A percentile compares a stretch with the other conserved stretches of the same genome.
Evolutionary conservation across 805 yeast species (phyloP).

Genomic region (Ogataea sp.): DNA sequence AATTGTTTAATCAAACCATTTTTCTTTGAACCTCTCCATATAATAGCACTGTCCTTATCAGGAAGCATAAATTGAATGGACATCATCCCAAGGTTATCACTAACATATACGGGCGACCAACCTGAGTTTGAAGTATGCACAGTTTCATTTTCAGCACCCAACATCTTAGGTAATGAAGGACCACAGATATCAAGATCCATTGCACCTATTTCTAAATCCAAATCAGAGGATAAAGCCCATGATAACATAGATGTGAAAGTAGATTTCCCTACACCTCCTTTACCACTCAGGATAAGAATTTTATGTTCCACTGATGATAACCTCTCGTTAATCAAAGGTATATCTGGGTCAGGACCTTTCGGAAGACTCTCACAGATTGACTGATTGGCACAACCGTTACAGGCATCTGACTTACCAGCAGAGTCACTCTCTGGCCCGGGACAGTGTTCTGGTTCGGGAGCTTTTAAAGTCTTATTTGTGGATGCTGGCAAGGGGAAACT

Average conservation of each 20-base stretch:
- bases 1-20: slow-evolving; percentile 90
- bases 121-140: slow-evolving; percentile 88
- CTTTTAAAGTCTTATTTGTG: slow-evolving; percentile 27
- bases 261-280: slow-evolving; percentile 97
- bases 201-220: slow-evolving; percentile 81
- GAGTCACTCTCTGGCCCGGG: slow-evolving; percentile 95
- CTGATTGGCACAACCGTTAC: slow-evolving; percentile 92
- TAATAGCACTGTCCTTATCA: slow-evolving; percentile 84
- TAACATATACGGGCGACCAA: slow-evolving; percentile 94
- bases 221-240: slow-evolving; percentile 89
- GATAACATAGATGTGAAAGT: slow-evolving; percentile 94
- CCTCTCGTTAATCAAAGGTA: slow-evolving; percentile 65
- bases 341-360: slow-evolving; percentile 93
- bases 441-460: slow-evolving; percentile 94
- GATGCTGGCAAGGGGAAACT: slow-evolving; percentile 2
- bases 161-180: slow-evolving; percentile 90
- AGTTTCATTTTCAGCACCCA: slow-evolving; percentile 82
- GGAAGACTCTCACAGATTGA: slow-evolving; percentile 81
- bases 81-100: slow-evolving; percentile 93
- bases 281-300: slow-evolving; percentile 68
- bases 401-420: slow-evolving; percentile 93
- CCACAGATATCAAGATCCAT: slow-evolving; percentile 98
- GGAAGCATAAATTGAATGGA: slow-evolving; percentile 94
- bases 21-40: slow-evolving; percentile 97
- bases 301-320: slow-evolving; percentile 66